Percentiles rank a stretch among this genome's conserved stretches.
These are phyloP conservation scores for Chaetomiaceae sp. DNA, from an alignment of 2,329 filamentous ascomycete species.

Conservation along the genomic window DNA sequence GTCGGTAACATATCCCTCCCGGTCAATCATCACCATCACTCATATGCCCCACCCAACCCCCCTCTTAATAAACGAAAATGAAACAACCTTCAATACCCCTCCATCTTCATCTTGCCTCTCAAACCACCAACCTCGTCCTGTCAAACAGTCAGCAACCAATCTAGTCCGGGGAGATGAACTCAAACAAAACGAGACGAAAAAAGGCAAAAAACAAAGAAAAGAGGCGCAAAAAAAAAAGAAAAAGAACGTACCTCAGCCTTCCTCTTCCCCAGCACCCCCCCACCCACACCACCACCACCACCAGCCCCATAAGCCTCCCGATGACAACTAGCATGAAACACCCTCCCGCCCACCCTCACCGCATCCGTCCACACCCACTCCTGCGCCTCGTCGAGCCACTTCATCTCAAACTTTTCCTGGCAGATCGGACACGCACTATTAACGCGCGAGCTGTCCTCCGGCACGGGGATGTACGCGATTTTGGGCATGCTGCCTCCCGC, in stretches of 20 bases:
- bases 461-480: constrained; percentile 74
- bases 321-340: constrained; percentile 89
- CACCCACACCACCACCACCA: constrained; percentile 43
- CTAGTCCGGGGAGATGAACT: too few species aligned
- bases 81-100: constrained; percentile 5
- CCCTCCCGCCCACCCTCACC: constrained; percentile 67
- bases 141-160: neutral
- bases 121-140: constrained; percentile 17
- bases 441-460: constrained; percentile 67
- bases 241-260: constrained; percentile 60
- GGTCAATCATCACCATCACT: too few species aligned
- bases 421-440: constrained; percentile 88
- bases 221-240: constrained; percentile 10
- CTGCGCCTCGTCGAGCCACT: constrained; percentile 87
- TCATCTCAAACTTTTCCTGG: constrained; percentile 88
- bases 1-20: too few species aligned
- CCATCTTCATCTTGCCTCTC: constrained; percentile 17
- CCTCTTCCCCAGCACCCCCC: constrained; percentile 65
- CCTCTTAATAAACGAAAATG: neutral
- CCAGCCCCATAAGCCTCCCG: constrained; percentile 56
- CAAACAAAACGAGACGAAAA: neutral
- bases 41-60: too few species aligned
- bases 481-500: constrained; percentile 41
- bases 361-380: constrained; percentile 98
- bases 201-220: neutral